Conservation (phyloP, 306 rosid species). For the Herpetospermum pedunculosum region DNA sequence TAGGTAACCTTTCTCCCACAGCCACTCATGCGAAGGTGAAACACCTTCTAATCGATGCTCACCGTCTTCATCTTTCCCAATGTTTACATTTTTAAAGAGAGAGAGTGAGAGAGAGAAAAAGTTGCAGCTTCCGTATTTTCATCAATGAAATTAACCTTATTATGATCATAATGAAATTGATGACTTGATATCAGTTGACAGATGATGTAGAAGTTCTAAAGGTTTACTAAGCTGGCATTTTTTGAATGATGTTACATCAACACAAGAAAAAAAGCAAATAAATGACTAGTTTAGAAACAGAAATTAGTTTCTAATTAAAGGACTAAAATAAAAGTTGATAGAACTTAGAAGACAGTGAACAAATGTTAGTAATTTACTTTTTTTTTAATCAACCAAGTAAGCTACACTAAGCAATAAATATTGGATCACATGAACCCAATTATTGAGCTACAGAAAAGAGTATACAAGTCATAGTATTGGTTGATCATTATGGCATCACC, state of each 20-base stretch:
- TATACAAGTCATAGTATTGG: background rate
- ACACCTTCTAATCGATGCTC: too few species aligned
- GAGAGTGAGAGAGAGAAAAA: too few species aligned
- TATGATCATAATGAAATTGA: background rate
- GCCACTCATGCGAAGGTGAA: too few species aligned
- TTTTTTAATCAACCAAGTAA: background rate
- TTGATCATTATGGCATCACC: slow-evolving; percentile 9
- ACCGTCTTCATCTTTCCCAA: too few species aligned
- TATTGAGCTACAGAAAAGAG: slow-evolving; percentile 8
- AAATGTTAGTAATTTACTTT: background rate
- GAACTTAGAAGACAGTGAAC: background rate
- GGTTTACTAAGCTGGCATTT: background rate
- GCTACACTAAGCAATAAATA: background rate
- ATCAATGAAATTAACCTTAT: too few species aligned
- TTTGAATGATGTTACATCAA: background rate
- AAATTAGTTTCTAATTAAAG: background rate
- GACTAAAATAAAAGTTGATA: background rate
- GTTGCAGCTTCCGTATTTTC: too few species aligned
- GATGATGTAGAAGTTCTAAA: background rate
- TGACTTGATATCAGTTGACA: background rate
- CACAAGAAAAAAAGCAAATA: background rate
- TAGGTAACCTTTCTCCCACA: too few species aligned
- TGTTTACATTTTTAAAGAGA: too few species aligned
- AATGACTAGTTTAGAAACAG: background rate
- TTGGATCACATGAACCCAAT: background rate